These are phyloP conservation scores for Penicillium glabrum DNA, from an alignment of 2,329 filamentous ascomycete species.

Conservation along the genomic window DNA sequence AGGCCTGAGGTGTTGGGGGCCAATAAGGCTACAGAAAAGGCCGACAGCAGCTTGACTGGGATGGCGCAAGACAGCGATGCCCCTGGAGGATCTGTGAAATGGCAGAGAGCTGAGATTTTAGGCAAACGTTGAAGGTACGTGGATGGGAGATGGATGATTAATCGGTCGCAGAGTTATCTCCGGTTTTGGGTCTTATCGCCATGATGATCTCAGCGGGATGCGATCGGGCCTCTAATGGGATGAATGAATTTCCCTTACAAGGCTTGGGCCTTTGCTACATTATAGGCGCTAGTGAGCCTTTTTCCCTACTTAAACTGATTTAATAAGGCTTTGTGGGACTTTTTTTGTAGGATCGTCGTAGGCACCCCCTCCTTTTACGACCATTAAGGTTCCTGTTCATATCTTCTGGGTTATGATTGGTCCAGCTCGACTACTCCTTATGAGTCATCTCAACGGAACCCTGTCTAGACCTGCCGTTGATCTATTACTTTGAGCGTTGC, in stretches of 20 bases:
- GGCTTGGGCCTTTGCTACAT: too few species aligned
- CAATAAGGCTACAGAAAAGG: neutral
- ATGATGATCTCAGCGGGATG: slow-evolving; percentile 3
- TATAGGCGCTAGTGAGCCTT: too few species aligned
- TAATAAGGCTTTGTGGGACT: neutral
- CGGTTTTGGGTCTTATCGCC: slow-evolving; percentile 2
- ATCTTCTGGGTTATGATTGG: neutral
- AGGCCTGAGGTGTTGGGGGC: neutral
- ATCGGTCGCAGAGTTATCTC: slow-evolving; percentile 3
- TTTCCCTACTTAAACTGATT: neutral
- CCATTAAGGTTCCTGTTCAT: neutral
- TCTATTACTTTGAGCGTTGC: neutral
- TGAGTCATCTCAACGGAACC: neutral
- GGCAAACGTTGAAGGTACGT: neutral
- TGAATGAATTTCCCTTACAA: neutral
- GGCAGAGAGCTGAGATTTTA: neutral
- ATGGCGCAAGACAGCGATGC: neutral
- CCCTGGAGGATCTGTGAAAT: neutral
- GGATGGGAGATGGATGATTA: neutral
- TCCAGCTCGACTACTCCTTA: too few species aligned
- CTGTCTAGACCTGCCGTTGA: neutral
- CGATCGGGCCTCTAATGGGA: neutral
- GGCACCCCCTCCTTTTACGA: neutral
- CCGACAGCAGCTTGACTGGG: neutral
- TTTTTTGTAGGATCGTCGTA: neutral